Conservation (phyloP, 2,329 filamentous ascomycete genomes). For the Pseudopyricularia javanii region DNA sequence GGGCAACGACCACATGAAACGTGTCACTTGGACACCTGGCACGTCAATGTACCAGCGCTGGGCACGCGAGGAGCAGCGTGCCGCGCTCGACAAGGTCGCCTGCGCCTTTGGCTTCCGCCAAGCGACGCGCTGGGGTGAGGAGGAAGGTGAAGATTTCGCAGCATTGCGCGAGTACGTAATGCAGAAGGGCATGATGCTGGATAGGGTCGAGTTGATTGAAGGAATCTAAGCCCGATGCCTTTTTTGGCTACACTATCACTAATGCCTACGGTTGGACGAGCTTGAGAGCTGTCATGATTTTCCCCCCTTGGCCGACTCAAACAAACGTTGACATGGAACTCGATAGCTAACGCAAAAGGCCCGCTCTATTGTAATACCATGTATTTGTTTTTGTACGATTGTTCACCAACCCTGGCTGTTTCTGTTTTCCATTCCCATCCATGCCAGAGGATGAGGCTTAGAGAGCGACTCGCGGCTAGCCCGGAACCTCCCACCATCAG, state of each 20-base stretch:
- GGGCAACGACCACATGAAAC: conserved; percentile 86
- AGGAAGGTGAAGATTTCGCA: conserved; percentile 86
- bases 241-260: neutral
- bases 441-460: neutral
- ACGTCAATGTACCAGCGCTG: conserved; percentile 71
- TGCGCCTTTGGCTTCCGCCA: conserved; percentile 89
- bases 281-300: no score
- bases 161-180: conserved; percentile 71
- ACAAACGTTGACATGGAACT: no score
- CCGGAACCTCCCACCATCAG: neutral
- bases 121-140: conserved; percentile 67
- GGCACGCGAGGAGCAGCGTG: conserved; percentile 81
- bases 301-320: no score
- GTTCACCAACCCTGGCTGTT: no score
- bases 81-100: conserved; percentile 74
- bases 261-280: no score
- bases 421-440: no score
- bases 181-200: conserved; percentile 77
- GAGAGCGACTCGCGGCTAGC: neutral
- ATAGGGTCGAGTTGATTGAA: conserved; percentile 80
- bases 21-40: conserved; percentile 81
- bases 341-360: no score
- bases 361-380: no score
- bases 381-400: no score
- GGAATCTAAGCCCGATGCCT: conserved; percentile 50